Evolutionary conservation across 768 basidiomycete species (phyloP).

Genomic region (Naganishia onofrii): DNA sequence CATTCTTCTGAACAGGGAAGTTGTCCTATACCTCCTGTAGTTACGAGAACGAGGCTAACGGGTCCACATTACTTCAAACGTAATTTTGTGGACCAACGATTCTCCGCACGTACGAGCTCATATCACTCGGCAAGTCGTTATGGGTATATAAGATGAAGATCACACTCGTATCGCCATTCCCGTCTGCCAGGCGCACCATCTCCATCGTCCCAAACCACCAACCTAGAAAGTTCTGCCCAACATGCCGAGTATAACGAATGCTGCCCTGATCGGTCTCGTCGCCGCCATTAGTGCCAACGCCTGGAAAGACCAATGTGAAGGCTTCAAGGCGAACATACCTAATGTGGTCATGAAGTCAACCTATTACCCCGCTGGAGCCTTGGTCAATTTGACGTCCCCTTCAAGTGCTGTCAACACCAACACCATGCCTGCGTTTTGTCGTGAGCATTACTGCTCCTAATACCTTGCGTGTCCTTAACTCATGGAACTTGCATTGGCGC

Average conservation of each 20-base stretch:
- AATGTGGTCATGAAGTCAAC: conserved; percentile 11
- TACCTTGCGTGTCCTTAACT: not conserved
- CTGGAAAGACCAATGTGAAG: conserved; percentile 19
- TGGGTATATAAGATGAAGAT: conserved; percentile 1
- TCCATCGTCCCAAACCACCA: not conserved
- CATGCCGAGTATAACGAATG: conserved; percentile 1
- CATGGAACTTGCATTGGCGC: not conserved
- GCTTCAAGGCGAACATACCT: conserved; percentile 11
- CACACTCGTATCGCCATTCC: not conserved
- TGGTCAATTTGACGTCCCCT: conserved; percentile 6
- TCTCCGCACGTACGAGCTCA: not conserved
- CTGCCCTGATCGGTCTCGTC: not conserved
- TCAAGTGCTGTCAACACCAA: conserved; percentile 1
- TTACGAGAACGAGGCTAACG: too few relatives aligned
- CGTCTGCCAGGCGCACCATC: not conserved
- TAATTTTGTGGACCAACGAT: not conserved
- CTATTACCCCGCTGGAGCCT: not conserved
- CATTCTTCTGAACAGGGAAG: too few relatives aligned
- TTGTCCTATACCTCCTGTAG: too few relatives aligned
- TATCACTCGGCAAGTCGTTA: not conserved
- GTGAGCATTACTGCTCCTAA: not conserved
- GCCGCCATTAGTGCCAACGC: not conserved
- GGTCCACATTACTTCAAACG: not conserved
- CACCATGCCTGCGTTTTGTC: not conserved
- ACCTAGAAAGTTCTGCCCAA: not conserved